Conservation (phyloP, 2,329 filamentous ascomycete species). For the Xylaria sp. region DNA sequence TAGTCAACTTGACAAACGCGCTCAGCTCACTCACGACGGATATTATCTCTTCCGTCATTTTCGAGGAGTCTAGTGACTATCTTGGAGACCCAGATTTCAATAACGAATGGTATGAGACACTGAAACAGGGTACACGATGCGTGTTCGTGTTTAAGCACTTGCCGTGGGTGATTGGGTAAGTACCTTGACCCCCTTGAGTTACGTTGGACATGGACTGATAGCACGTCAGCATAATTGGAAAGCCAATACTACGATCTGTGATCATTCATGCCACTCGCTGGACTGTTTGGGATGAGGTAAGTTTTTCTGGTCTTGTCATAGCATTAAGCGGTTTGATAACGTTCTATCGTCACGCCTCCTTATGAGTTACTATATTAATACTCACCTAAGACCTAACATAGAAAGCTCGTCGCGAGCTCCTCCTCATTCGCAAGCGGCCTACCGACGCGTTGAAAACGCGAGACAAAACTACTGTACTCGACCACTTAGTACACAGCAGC, state of each 20-base stretch:
- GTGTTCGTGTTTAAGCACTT: constrained; percentile 23
- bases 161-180: constrained; percentile 18
- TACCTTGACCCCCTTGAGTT: neutral
- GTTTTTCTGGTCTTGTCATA: neutral
- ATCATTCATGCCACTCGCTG: constrained; percentile 12
- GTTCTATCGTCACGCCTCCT: neutral
- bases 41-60: constrained; percentile 21
- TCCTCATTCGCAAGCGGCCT: constrained; percentile 22
- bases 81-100: constrained; percentile 25
- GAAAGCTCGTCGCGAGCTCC: constrained; percentile 21
- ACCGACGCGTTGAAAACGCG: constrained; percentile 12
- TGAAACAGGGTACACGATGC: constrained; percentile 19
- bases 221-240: neutral
- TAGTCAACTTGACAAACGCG: constrained; percentile 21
- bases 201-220: neutral
- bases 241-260: constrained; percentile 7
- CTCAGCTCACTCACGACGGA: constrained; percentile 23
- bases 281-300: constrained; percentile 25
- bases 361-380: neutral
- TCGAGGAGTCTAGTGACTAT: constrained; percentile 25
- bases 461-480: constrained; percentile 19
- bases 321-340: too few species aligned
- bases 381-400: neutral
- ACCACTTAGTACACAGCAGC: constrained; percentile 14
- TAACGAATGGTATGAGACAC: constrained; percentile 18